A percentile compares a stretch with the other conserved stretches of the same genome.
Evolutionary conservation across 1,284 basidiomycete species (phyloP).

Genomic region (Coniferiporia weirii): DNA sequence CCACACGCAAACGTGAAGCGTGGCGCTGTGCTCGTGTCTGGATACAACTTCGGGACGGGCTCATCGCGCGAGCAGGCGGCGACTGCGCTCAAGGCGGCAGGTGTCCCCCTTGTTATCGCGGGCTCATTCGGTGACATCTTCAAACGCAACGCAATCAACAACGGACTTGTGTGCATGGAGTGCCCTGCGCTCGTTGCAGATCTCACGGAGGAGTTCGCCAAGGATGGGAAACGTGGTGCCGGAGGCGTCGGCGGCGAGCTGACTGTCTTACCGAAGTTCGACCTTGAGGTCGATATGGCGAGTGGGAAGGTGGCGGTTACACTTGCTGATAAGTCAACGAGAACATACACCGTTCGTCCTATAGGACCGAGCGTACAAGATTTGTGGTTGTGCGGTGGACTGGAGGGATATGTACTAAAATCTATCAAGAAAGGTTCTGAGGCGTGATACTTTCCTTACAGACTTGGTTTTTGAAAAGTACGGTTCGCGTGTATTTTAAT

Average conservation of each 20-base stretch:
- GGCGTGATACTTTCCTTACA: slow-evolving; percentile 13
- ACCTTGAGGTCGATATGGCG: slow-evolving; percentile 63
- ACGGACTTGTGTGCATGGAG: slow-evolving; percentile 94
- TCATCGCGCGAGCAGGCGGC: slow-evolving; percentile 99
- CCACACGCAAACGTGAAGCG: slow-evolving; percentile 31
- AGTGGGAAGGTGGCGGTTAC: slow-evolving; percentile 61
- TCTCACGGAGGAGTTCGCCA: slow-evolving; percentile 71
- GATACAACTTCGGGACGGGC: slow-evolving; percentile 99
- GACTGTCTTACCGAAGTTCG: slow-evolving; percentile 71
- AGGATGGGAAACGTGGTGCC: slow-evolving; percentile 67
- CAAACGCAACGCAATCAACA: slow-evolving; percentile 99
- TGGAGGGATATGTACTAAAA: slow-evolving; percentile 77
- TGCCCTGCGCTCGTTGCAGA: slow-evolving; percentile 86
- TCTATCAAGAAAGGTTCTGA: slow-evolving; percentile 42
- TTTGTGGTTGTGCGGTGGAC: slow-evolving; percentile 77
- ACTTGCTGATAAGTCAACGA: slow-evolving; percentile 38
- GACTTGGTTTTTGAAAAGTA: slow-evolving; percentile 10
- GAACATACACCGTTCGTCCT: slow-evolving; percentile 63
- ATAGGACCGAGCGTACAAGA: slow-evolving; percentile 93
- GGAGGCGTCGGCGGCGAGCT: slow-evolving; percentile 77
- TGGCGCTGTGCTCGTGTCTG: slow-evolving; percentile 83
- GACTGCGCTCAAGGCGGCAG: slow-evolving; percentile 92
- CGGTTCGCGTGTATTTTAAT: slow-evolving; percentile 5
- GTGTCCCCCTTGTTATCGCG: slow-evolving; percentile 89
- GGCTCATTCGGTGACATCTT: slow-evolving; percentile 99